phyloP scores from a whole-genome alignment of 345 rosid genomes.

The Schrenkiella parvula region DNA sequence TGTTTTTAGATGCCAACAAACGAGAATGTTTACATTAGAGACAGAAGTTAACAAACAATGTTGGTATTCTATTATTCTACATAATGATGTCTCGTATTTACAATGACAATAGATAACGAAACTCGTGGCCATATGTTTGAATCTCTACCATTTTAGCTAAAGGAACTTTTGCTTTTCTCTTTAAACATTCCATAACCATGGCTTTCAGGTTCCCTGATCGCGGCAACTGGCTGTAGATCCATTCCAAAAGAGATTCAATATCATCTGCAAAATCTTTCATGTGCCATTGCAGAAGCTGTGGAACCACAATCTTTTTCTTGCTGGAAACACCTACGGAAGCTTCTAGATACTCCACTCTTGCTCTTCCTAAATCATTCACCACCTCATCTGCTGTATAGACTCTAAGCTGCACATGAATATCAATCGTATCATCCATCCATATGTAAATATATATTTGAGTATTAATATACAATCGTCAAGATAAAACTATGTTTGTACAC shows the following conservation, averaged over 20 bases:
- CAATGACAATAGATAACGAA: conserved; percentile 63
- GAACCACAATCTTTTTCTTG: conserved; percentile 78
- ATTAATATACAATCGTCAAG: neutral
- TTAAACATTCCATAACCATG: conserved; percentile 68
- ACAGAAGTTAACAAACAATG: neutral
- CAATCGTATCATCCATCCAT: neutral
- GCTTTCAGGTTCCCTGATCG: conserved; percentile 56
- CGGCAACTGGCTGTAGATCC: conserved; percentile 88
- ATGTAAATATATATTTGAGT: neutral
- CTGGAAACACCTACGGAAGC: conserved; percentile 71
- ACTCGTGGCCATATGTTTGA: conserved; percentile 73
- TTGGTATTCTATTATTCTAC: neutral
- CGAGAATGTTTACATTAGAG: neutral
- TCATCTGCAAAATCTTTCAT: conserved; percentile 87
- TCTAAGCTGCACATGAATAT: conserved; percentile 52
- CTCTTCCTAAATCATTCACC: conserved; percentile 65
- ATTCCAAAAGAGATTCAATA: conserved; percentile 71
- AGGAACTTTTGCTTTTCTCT: conserved; percentile 47
- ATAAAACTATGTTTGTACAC: conserved; percentile 20
- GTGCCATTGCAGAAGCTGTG: conserved; percentile 85
- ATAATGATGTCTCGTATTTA: conserved; percentile 10
- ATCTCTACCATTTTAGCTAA: conserved; percentile 53
- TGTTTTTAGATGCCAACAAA: neutral
- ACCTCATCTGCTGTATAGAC: conserved; percentile 69
- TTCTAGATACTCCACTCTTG: conserved; percentile 76